Percentiles rank a stretch among this genome's conserved stretches.
Conservation (phyloP, 768 basidiomycete genomes). For the Floccularia luteovirens region DNA sequence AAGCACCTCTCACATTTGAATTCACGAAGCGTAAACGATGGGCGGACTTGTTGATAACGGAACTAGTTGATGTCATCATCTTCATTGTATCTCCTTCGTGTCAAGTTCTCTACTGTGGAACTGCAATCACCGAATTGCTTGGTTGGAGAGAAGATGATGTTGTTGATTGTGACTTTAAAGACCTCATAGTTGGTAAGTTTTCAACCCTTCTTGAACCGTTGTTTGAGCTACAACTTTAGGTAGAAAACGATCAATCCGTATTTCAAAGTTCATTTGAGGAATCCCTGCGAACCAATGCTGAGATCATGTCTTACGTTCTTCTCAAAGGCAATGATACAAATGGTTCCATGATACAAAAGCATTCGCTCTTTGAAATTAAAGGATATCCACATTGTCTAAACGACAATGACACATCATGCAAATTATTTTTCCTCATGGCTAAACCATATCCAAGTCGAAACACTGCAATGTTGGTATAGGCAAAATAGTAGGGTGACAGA, state of each 20-base stretch:
- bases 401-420: conserved; percentile 28
- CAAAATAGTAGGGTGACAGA: background rate
- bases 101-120: conserved; percentile 63
- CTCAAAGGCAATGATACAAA: conserved; percentile 35
- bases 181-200: conserved; percentile 55
- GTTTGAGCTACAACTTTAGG: conserved; percentile 4
- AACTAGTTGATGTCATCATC: conserved; percentile 66
- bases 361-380: conserved; percentile 65
- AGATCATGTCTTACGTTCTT: conserved; percentile 53
- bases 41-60: conserved; percentile 73
- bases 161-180: conserved; percentile 56
- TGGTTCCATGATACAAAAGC: conserved; percentile 21
- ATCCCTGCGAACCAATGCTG: conserved; percentile 37
- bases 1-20: conserved; percentile 44
- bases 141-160: conserved; percentile 75
- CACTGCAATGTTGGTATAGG: conserved; percentile 46
- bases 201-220: background rate
- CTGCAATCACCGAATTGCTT: conserved; percentile 60
- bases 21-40: conserved; percentile 85
- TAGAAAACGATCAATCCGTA: conserved; percentile 45
- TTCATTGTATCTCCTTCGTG: conserved; percentile 59
- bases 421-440: conserved; percentile 69
- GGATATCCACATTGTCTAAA: conserved; percentile 49
- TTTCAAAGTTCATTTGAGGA: conserved; percentile 53
- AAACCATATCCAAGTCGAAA: conserved; percentile 74